These are phyloP conservation scores for Fusarium algeriense DNA, from an alignment of 2,329 filamentous ascomycete species.

Conservation along the genomic window DNA sequence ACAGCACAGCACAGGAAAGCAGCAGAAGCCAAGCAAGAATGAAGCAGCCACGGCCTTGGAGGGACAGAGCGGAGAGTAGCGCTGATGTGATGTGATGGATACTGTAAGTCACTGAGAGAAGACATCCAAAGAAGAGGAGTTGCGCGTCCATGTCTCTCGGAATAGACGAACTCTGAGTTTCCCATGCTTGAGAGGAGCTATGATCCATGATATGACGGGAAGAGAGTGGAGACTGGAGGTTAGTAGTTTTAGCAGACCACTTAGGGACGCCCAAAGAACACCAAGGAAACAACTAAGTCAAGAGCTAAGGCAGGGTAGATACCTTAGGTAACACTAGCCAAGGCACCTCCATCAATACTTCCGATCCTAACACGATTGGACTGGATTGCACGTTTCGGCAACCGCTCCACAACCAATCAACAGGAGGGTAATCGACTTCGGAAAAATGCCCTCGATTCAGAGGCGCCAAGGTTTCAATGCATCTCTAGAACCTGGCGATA, in stretches of 20 bases:
- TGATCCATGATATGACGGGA: conserved; percentile 40
- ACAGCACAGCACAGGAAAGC: neutral
- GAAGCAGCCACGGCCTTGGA: conserved; percentile 36
- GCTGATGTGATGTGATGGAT: conserved; percentile 13
- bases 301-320: conserved; percentile 6
- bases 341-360: conserved; percentile 36
- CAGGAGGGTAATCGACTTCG: conserved; percentile 24
- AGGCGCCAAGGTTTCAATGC: conserved; percentile 39
- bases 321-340: conserved; percentile 23
- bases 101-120: conserved; percentile 2
- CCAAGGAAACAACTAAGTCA: neutral
- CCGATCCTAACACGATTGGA: conserved; percentile 39
- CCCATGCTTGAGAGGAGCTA: conserved; percentile 13
- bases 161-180: conserved; percentile 39
- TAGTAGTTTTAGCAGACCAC: neutral
- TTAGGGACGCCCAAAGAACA: neutral
- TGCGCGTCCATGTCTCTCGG: conserved; percentile 18
- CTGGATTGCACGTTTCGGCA: conserved; percentile 39
- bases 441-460: conserved; percentile 33
- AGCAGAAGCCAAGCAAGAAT: conserved; percentile 3
- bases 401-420: conserved; percentile 28
- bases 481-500: conserved; percentile 5
- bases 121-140: conserved; percentile 12
- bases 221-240: conserved; percentile 11
- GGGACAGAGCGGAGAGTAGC: conserved; percentile 17